A percentile compares a stretch with the other conserved stretches of the same genome.
Evolutionary conservation across 495 filamentous ascomycete genomes (phyloP).

Genomic region (Corynascus novoguineensis): DNA sequence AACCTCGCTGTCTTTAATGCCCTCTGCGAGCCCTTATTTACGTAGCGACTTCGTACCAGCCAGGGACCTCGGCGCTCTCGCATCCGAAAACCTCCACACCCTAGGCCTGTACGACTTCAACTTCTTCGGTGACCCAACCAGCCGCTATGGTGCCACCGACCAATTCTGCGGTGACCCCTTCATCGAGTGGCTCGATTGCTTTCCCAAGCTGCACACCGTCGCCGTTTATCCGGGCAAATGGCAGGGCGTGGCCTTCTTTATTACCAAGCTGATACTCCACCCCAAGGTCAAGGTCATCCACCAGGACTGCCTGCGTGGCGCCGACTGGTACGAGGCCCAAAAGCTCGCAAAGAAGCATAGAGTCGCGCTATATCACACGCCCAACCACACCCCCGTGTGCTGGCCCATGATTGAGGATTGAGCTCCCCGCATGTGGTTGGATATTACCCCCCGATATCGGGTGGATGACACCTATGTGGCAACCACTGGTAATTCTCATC

Average conservation of each 20-base stretch:
- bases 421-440: no score
- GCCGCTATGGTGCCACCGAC: background rate
- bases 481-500: no score
- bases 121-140: conserved; percentile 2
- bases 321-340: conserved; percentile 11
- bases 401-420: background rate
- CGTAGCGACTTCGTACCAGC: background rate
- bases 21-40: background rate
- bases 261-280: conserved; percentile 16
- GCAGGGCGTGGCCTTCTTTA: background rate
- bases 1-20: no score
- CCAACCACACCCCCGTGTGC: background rate
- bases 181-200: conserved; percentile 20
- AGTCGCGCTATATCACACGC: conserved; percentile 11
- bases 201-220: conserved; percentile 23
- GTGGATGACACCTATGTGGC: no score
- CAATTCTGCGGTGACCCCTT: conserved; percentile 25
- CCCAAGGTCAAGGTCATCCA: conserved; percentile 15
- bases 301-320: conserved; percentile 15
- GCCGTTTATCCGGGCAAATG: conserved; percentile 17
- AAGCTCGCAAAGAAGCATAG: conserved; percentile 13
- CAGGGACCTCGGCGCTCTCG: conserved; percentile 13
- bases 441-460: no score
- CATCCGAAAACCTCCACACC: conserved; percentile 15
- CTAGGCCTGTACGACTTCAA: conserved; percentile 29